Evolutionary conservation across 1,284 basidiomycete species (phyloP).

Genomic region (Marasmius fiardii): DNA sequence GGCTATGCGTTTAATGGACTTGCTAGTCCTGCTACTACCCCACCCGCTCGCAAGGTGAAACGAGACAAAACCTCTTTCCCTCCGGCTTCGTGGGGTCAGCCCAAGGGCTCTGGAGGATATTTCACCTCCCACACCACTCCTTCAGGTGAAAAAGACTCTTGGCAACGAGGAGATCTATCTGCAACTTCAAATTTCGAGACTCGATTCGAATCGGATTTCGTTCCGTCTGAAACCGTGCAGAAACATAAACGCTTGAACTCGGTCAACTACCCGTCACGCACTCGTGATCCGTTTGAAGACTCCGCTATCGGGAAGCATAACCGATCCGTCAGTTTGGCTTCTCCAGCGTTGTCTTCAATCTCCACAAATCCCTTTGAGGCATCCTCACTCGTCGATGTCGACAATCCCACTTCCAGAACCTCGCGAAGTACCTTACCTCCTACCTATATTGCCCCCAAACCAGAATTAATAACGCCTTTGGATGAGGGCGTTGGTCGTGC

Average conservation of each 20-base stretch:
- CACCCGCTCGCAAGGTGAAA: slow-evolving; percentile 38
- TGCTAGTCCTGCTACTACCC: slow-evolving; percentile 37
- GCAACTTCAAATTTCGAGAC: slow-evolving; percentile 35
- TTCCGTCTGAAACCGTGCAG: slow-evolving; percentile 21
- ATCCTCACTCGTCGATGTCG: slow-evolving; percentile 9
- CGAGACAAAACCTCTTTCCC: slow-evolving; percentile 53
- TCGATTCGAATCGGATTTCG: slow-evolving; percentile 37
- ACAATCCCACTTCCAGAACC: slow-evolving; percentile 15
- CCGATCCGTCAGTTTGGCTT: slow-evolving; percentile 21
- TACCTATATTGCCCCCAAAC: slow-evolving; percentile 42
- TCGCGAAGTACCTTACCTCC: slow-evolving; percentile 11
- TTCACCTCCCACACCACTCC: slow-evolving; percentile 27
- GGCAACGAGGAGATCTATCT: slow-evolving; percentile 17
- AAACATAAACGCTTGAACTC: slow-evolving; percentile 5
- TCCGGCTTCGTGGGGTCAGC: slow-evolving; percentile 58
- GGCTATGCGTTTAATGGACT: slow-evolving; percentile 60
- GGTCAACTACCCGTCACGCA: not conserved
- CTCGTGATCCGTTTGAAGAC: slow-evolving; percentile 14
- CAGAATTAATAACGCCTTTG: slow-evolving; percentile 45
- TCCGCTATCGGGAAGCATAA: not conserved
- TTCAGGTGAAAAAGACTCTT: slow-evolving; percentile 9
- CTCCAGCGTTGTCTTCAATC: slow-evolving; percentile 4
- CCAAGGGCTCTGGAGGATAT: slow-evolving; percentile 50
- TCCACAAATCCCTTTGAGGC: slow-evolving; percentile 14
- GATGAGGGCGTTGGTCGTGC: slow-evolving; percentile 68